phyloP scores from a whole-genome alignment of 2,329 filamentous ascomycete species.

The Amphichorda felina region DNA sequence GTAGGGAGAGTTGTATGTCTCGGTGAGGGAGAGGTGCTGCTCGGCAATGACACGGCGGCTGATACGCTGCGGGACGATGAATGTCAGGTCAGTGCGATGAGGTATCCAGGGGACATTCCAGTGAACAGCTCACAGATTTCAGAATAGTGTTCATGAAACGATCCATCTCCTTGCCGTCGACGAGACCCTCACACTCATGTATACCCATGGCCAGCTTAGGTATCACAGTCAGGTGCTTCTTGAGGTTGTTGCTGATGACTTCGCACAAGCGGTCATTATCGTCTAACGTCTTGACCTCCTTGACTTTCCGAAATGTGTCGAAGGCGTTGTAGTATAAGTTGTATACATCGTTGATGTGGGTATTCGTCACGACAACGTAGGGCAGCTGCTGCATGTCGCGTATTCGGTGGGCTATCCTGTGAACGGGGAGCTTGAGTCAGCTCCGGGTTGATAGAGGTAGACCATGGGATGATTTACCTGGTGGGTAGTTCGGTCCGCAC shows the following conservation, averaged over 20 bases:
- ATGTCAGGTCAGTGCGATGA: too few relatives aligned
- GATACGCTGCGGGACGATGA: slow-evolving; percentile 70
- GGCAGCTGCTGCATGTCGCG: slow-evolving; percentile 95
- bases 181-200: slow-evolving; percentile 74
- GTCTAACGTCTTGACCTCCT: slow-evolving; percentile 72
- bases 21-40: slow-evolving; percentile 88
- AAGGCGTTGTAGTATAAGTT: slow-evolving; percentile 97
- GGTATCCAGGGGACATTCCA: too few relatives aligned
- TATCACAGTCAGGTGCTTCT: slow-evolving; percentile 85
- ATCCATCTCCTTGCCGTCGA: slow-evolving; percentile 73
- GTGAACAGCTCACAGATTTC: slow-evolving; percentile 54
- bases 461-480: slow-evolving; percentile 35
- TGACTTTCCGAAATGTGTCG: slow-evolving; percentile 73
- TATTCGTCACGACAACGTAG: slow-evolving; percentile 92
- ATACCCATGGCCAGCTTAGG: slow-evolving; percentile 92
- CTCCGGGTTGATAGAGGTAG: neutral
- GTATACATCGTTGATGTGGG: slow-evolving; percentile 88
- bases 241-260: slow-evolving; percentile 65
- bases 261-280: slow-evolving; percentile 86
- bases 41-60: slow-evolving; percentile 94
- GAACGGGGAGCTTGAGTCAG: neutral
- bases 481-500: slow-evolving; percentile 89
- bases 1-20: slow-evolving; percentile 84
- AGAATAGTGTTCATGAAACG: slow-evolving; percentile 92
- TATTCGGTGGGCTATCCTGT: slow-evolving; percentile 79